phyloP scores from a whole-genome alignment of 2,329 filamentous ascomycete genomes.

The Fusarium albidum region DNA sequence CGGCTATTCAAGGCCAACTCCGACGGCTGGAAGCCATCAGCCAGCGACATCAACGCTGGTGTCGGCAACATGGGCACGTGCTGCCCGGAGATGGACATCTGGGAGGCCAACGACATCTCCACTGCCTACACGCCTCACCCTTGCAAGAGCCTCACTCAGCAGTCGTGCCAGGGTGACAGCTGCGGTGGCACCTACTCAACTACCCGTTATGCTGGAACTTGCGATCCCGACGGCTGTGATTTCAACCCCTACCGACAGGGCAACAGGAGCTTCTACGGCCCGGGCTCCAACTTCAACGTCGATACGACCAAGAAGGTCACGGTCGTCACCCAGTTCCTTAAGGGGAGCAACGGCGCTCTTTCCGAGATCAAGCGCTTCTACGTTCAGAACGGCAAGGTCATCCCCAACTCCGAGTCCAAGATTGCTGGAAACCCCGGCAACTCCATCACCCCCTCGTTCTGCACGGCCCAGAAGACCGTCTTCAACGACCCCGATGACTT shows the following conservation, averaged over 20 bases:
- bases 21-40: slow-evolving; percentile 60
- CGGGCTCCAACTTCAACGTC: slow-evolving; percentile 59
- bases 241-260: slow-evolving; percentile 76
- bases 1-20: slow-evolving; percentile 53
- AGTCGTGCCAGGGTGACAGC: slow-evolving; percentile 57
- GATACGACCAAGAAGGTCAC: slow-evolving; percentile 69
- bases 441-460: slow-evolving; percentile 66
- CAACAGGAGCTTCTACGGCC: slow-evolving; percentile 69
- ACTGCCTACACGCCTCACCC: slow-evolving; percentile 72
- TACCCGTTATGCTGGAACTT: slow-evolving; percentile 67
- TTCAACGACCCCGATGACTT: slow-evolving; percentile 66
- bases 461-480: slow-evolving; percentile 63
- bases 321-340: slow-evolving; percentile 72
- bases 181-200: slow-evolving; percentile 63
- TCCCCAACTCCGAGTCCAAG: slow-evolving; percentile 59
- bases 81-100: slow-evolving; percentile 71
- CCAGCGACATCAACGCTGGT: slow-evolving; percentile 63
- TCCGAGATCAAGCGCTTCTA: slow-evolving; percentile 71
- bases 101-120: slow-evolving; percentile 72
- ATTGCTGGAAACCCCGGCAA: slow-evolving; percentile 51
- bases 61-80: slow-evolving; percentile 62
- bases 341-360: slow-evolving; percentile 58
- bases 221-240: slow-evolving; percentile 75
- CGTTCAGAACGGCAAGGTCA: slow-evolving; percentile 67
- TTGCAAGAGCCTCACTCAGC: slow-evolving; percentile 60